Percentiles rank a stretch among this genome's conserved stretches.
Evolutionary conservation across 2,329 filamentous ascomycete genomes (phyloP).

Genomic region (Aspergillus novofumigatus): DNA sequence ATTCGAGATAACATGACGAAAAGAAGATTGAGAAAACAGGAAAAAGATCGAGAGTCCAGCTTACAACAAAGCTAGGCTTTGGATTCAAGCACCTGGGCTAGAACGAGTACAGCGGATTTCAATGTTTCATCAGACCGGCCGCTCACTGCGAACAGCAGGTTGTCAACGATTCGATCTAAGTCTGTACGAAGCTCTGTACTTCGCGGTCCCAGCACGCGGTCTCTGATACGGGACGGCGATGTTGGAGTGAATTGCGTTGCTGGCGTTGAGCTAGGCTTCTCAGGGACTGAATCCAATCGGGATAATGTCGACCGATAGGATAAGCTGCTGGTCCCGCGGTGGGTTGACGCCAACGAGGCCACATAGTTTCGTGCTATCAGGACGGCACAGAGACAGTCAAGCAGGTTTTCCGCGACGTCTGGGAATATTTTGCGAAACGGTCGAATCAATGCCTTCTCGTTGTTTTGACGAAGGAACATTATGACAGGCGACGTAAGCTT

Average conservation of each 20-base stretch:
- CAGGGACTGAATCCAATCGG: slow-evolving; percentile 28
- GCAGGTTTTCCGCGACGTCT: slow-evolving; percentile 27
- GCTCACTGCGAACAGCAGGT: slow-evolving; percentile 33
- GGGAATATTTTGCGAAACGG: slow-evolving; percentile 37
- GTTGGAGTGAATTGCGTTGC: slow-evolving; percentile 27
- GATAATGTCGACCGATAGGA: slow-evolving; percentile 17
- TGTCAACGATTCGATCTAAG: slow-evolving; percentile 34
- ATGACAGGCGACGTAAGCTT: slow-evolving; percentile 38
- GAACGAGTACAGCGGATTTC: slow-evolving; percentile 35
- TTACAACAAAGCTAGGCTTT: slow-evolving; percentile 16
- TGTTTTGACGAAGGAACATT: slow-evolving; percentile 34
- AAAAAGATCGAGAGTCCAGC: not conserved
- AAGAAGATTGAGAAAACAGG: not conserved
- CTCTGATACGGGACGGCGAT: slow-evolving; percentile 24
- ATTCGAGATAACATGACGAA: slow-evolving; percentile 4
- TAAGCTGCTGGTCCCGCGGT: slow-evolving; percentile 20
- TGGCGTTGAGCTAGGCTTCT: slow-evolving; percentile 31
- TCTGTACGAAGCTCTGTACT: slow-evolving; percentile 27
- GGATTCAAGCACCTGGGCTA: slow-evolving; percentile 36
- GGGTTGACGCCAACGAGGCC: slow-evolving; percentile 24
- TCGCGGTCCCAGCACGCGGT: slow-evolving; percentile 27
- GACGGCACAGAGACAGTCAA: slow-evolving; percentile 35
- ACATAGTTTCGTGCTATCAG: slow-evolving; percentile 38
- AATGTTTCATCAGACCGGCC: slow-evolving; percentile 32
- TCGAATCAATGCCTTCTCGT: slow-evolving; percentile 31